Conservation (phyloP, 441 rosid species). For the Omphalea diandra region DNA sequence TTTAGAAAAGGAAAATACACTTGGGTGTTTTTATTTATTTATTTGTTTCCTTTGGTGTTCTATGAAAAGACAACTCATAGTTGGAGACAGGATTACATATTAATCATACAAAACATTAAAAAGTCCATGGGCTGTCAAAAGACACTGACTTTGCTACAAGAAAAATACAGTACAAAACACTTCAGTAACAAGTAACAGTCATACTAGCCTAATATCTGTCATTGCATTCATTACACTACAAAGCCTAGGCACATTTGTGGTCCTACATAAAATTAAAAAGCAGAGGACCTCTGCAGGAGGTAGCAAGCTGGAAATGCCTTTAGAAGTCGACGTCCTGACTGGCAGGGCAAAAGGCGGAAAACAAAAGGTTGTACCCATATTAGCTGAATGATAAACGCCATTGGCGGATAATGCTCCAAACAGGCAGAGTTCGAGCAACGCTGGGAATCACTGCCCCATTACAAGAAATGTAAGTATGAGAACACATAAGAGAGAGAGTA, state of each 20-base stretch:
- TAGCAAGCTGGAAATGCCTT: not conserved
- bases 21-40: no score
- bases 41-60: no score
- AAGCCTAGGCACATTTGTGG: not conserved
- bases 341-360: not conserved
- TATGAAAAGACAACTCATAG: no score
- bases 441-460: not conserved
- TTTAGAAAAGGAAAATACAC: not conserved
- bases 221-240: not conserved
- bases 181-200: not conserved
- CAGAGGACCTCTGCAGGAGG: not conserved
- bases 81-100: no score
- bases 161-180: not conserved
- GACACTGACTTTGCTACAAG: slow-evolving; percentile 2
- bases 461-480: not conserved
- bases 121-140: not conserved
- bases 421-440: not conserved
- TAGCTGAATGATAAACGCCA: not conserved
- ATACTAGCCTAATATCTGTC: not conserved
- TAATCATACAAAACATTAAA: not conserved
- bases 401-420: not conserved
- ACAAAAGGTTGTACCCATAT: not conserved
- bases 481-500: not conserved
- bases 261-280: slow-evolving; percentile 15
- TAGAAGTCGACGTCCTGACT: not conserved